phyloP scores from a whole-genome alignment of 108 stramenopile species.

The Fragilariopsis cylindrus region DNA sequence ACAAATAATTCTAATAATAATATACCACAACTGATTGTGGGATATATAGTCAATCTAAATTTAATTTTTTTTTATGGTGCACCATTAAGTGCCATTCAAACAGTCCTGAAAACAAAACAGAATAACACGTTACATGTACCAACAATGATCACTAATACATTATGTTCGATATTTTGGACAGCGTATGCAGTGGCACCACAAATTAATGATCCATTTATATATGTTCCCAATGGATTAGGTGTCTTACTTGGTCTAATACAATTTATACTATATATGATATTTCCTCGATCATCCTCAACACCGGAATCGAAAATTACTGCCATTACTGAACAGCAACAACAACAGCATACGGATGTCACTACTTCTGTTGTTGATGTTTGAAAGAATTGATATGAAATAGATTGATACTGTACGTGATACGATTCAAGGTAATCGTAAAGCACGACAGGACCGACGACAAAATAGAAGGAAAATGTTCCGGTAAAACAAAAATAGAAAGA shows the following conservation, averaged over 20 bases:
- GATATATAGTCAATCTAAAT: conserved; percentile 66
- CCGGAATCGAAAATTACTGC: no score
- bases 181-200: conserved; percentile 59
- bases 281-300: conserved; percentile 14
- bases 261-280: conserved; percentile 39
- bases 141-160: conserved; percentile 75
- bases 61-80: conserved; percentile 84
- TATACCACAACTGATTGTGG: conserved; percentile 50
- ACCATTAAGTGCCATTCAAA: conserved; percentile 66
- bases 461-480: no score
- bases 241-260: conserved; percentile 61
- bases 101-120: conserved; percentile 50
- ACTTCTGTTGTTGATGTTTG: no score
- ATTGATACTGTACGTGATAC: no score
- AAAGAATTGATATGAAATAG: no score
- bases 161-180: conserved; percentile 72
- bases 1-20: background rate
- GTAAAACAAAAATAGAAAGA: no score
- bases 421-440: no score
- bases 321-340: no score
- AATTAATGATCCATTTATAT: conserved; percentile 65
- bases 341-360: no score
- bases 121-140: conserved; percentile 65
- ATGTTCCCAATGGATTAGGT: conserved; percentile 76
- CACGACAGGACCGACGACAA: no score